phyloP scores from a whole-genome alignment of 495 filamentous ascomycete species.

The Hypoxylon fuscum region DNA sequence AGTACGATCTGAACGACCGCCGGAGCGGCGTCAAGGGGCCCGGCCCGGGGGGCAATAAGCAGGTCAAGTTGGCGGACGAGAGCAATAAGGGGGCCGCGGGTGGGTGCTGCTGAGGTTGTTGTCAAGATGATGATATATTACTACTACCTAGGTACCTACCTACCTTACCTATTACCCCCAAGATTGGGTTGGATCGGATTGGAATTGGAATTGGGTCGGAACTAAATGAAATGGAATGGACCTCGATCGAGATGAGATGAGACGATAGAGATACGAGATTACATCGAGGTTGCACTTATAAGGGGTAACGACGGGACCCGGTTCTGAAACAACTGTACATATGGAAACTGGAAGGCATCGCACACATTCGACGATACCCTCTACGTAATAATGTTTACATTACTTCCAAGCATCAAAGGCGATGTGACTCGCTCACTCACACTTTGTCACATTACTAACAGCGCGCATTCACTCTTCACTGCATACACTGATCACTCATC shows the following conservation, averaged over 20 bases:
- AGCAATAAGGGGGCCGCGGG: conserved; percentile 42
- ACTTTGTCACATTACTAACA: neutral
- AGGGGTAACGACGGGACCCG: conserved; percentile 8
- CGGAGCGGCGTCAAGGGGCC: conserved; percentile 86
- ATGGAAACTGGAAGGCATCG: conserved; percentile 23
- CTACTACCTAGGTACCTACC: no score
- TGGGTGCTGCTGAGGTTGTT: conserved; percentile 43
- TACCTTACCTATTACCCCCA: neutral
- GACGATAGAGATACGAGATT: no score
- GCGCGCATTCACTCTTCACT: conserved; percentile 2
- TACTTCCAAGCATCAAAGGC: conserved; percentile 25
- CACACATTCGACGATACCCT: conserved; percentile 44
- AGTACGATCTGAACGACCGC: conserved; percentile 93
- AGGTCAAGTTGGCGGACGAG: conserved; percentile 51
- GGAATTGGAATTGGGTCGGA: neutral
- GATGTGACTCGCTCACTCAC: neutral
- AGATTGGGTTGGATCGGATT: neutral
- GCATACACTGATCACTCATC: no score
- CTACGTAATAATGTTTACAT: conserved; percentile 41
- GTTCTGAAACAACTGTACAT: conserved; percentile 34
- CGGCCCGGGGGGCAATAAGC: conserved; percentile 60
- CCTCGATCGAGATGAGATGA: no score
- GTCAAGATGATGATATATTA: conserved; percentile 1
- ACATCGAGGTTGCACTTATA: neutral
- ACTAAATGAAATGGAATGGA: conserved; percentile 1